Evolutionary conservation across 129 eudicot genomes (phyloP), one percentile per base, ranked within the genome.

Genomic region (Logfia minima): DNA sequence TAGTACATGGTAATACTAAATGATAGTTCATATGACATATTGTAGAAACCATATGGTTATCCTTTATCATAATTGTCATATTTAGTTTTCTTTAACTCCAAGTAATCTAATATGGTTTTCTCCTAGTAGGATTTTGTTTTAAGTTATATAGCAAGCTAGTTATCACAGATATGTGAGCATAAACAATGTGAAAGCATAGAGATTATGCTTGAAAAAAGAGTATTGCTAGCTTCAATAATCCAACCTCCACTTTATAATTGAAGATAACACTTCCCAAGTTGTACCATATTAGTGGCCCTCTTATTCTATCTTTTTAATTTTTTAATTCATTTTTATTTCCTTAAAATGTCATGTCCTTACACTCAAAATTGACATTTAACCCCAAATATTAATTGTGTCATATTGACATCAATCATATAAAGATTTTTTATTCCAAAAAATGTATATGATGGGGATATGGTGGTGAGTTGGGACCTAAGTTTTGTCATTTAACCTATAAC

Each of bases 401-500:
- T 66, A 14, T 32, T 74, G 29, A 35, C 3, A 52, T 66, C 74
- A 77, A 76, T 66, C 73, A 66, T 21, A 17, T 23, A 51, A 66
- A 51, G 48, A 9, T 19, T 64, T 2, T 52, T 7, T 32, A 66
- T 77, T 51, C 34, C 16, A 17, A 51, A 41, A 37, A 21, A 35
- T 62, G 60, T 75, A 19, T 61, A 37, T 39, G 60, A 74, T 75
- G 24, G n/a, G 39, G 61, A 74, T 35, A 59, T 59, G 75, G 14
- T 71, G 24, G 17, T 72, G 65, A n/a, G 53, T 43, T 41, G 45
- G 79, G 71, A 9, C 51, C 58, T 23, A 45, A 41, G 8, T 26
- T 62, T 39, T 75, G 79, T 75, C 61, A 75, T 28, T 43, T 62
- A 61, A 75, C 26, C 78, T 4, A 28, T 74, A 39, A 26, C 41